Base-by-base conservation (phyloP, 306 rosid genomes). In the Ziziphus jujuba region DNA sequence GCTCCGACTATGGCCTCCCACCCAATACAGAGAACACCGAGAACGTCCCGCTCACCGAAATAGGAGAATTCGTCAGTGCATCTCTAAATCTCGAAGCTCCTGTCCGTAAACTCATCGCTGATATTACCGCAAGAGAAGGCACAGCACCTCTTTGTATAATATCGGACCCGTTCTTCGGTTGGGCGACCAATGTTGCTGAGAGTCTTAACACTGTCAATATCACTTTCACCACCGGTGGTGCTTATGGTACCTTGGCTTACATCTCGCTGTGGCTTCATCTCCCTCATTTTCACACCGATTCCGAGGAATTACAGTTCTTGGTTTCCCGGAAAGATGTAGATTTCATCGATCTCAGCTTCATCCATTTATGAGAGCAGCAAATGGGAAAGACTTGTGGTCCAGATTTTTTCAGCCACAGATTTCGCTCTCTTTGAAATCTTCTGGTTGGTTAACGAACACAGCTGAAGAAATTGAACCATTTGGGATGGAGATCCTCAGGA, bases 381-480 rank as follows among this genome's bases (percentile, higher is more conserved):
- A 59, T 34, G 63, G 63, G 17, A 38, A 15, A 9, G 63, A 59
- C 17, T 36, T 15, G n/a, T 56, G 61, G 61, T 56, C 61, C 13
- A 80, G 9, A 35, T 84, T 79, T 68, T 80, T 89, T 67, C 78
- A 34, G 57, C 78, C 59, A 0, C 80, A 80, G 69, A 50, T 84
- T 24, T 36, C 65, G 9, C 28, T 67, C 4, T 62, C 78, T 10
- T 36, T 79, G 70, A 49, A 64, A 12, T 79, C 95, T 56, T 80
- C 77, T 22, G 90, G 90, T 10, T 89, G 95, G 92, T 67, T 92
- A 66, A 81, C 88, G 66, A 81, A 80, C 72, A 80, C 95, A 0
- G 92, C 77, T 16, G 90, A 91, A 45, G 83, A 85, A 64, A 60
- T 87, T 38, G 98, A 89, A 56, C 76, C 76, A 5, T 36, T 79